A percentile compares a stretch with the other conserved stretches of the same genome.
Evolutionary conservation across 805 yeast species (phyloP).

Genomic region (Zygoascus biomembranicola): DNA sequence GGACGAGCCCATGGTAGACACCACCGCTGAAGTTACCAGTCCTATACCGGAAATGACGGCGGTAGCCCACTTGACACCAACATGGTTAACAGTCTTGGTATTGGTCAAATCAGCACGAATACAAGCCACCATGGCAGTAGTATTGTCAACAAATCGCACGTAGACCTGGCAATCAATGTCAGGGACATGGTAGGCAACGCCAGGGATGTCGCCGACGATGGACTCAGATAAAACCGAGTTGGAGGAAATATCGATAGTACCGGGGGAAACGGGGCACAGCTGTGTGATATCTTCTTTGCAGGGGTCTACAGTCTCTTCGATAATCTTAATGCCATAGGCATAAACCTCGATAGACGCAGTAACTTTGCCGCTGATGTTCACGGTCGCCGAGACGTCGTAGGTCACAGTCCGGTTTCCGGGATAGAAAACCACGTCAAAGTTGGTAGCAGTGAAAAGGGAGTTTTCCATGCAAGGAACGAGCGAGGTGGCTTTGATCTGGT

Average conservation of each 20-base stretch:
- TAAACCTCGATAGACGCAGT: slow-evolving; percentile 64
- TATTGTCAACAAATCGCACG: slow-evolving; percentile 36
- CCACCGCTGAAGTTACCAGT: slow-evolving; percentile 69
- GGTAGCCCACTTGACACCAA: slow-evolving; percentile 86
- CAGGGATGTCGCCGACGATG: slow-evolving; percentile 59
- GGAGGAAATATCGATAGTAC: slow-evolving; percentile 68
- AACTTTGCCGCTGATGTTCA: slow-evolving; percentile 60
- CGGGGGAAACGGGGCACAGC: slow-evolving; percentile 84
- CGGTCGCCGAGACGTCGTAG: slow-evolving; percentile 61
- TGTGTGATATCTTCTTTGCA: slow-evolving; percentile 47
- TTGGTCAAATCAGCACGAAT: slow-evolving; percentile 67
- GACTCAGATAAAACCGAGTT: slow-evolving; percentile 43
- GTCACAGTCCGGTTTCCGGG: slow-evolving; percentile 62
- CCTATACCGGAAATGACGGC: slow-evolving; percentile 87
- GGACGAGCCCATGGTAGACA: slow-evolving; percentile 79
- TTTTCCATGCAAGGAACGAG: slow-evolving; percentile 80
- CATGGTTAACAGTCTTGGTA: slow-evolving; percentile 73
- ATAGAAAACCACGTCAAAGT: slow-evolving; percentile 65
- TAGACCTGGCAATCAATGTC: slow-evolving; percentile 76
- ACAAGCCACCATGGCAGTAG: slow-evolving; percentile 49
- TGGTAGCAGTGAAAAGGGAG: slow-evolving; percentile 63
- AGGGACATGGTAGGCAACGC: slow-evolving; percentile 78
- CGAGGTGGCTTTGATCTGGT: slow-evolving; percentile 54
- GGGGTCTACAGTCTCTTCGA: slow-evolving; percentile 48
- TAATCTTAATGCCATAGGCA: slow-evolving; percentile 78